Conservation (phyloP, 2,329 filamentous ascomycete species). For the Tolypocladium tundrense region DNA sequence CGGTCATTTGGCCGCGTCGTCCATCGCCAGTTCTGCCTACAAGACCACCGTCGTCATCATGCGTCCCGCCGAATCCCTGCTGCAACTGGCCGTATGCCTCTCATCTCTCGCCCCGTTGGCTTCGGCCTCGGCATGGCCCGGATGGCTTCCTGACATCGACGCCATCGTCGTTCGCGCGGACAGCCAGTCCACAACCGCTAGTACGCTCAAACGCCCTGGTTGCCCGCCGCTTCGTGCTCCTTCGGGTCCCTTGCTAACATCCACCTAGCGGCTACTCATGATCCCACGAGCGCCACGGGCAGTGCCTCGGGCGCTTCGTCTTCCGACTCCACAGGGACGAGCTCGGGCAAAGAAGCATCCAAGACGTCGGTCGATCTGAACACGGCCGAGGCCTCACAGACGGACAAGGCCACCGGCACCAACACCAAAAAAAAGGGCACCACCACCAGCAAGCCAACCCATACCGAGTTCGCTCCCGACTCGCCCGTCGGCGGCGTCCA, state of each 20-base stretch:
- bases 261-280: not conserved
- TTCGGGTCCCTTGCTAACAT: not conserved
- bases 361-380: slow-evolving; percentile 26
- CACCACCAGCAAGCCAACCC: slow-evolving; percentile 12
- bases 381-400: slow-evolving; percentile 19
- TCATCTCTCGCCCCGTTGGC: slow-evolving; percentile 37
- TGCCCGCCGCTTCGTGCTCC: not conserved
- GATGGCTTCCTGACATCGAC: slow-evolving; percentile 43
- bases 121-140: slow-evolving; percentile 45
- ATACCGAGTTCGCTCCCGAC: slow-evolving; percentile 32
- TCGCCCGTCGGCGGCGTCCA: slow-evolving; percentile 40
- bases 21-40: not conserved
- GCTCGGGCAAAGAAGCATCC: not conserved
- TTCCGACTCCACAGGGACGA: no score
- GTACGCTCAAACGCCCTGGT: not conserved
- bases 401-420: slow-evolving; percentile 13
- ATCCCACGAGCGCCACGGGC: not conserved
- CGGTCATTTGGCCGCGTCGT: not conserved
- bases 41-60: slow-evolving; percentile 22
- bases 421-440: slow-evolving; percentile 15
- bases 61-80: slow-evolving; percentile 36
- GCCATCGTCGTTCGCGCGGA: slow-evolving; percentile 41
- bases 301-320: not conserved
- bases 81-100: slow-evolving; percentile 40
- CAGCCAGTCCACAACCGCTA: slow-evolving; percentile 11